Evolutionary conservation across 169 alveolate species (phyloP), one percentile per base, ranked within the genome.

Genomic region (Eimeria acervulina): DNA sequence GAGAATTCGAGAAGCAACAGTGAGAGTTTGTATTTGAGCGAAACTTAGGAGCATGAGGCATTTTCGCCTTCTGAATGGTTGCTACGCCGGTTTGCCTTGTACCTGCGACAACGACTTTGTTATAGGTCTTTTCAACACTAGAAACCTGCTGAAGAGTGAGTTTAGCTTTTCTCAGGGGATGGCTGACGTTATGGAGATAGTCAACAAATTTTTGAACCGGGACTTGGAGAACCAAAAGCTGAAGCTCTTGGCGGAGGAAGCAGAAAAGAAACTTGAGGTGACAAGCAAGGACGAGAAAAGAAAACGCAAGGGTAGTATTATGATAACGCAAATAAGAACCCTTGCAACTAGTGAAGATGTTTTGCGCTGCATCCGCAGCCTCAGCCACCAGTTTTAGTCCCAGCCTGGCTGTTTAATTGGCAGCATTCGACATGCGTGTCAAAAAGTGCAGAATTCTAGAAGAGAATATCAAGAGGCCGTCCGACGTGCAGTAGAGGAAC

Each of bases 101-200:
- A 23, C 36, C 55, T 84, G 28, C 8, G 33, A n/a, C 55, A 23
- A 26, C 33, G 21, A 10, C 21, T 21, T 28, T 4, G 44, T 19
- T 8, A 23, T 2, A 44, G 15, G 26, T 23, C 31, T 15, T 17
- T 1, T 15, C 55, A 52, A 31, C 38, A 31, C 55, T 28, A 47
- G 70, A 28, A 31, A 55, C 52, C 55, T 23, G 44, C 2, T 21
- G 2, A 72, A 36, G 33, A 36, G 47, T 6, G 13, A 0, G 26
- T 36, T 59, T 78, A 17, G 78, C 42, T 15, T 33, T 26, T 1
- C 66, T 1, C 88, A 93, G 96, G 97, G 97, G 15, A 95, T 95
- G 72, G 93, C 72, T 89, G 97, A 95, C 38, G 97, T 95, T 8
- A 95, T 95, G 97, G 95, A 95, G 28, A 95, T 95, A 33, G 97